Evolutionary conservation across 495 filamentous ascomycete genomes (phyloP).

Genomic region (Penicillium flavigenum): DNA sequence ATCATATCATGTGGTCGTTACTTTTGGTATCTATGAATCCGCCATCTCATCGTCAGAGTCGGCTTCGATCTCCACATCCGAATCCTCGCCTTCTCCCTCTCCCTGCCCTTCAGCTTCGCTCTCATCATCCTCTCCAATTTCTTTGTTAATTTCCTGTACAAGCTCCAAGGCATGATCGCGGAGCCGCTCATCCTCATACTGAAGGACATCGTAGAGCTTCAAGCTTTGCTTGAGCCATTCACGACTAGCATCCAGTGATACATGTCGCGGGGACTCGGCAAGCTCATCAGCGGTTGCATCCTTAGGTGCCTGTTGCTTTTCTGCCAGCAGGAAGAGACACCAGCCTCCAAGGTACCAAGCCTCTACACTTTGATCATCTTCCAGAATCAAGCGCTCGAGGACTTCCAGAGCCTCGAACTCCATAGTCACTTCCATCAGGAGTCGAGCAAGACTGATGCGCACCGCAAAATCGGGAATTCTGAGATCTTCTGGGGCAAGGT

Average conservation of each 20-base stretch:
- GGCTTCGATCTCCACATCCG: conserved; percentile 40
- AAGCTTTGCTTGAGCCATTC: conserved; percentile 55
- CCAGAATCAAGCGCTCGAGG: conserved; percentile 74
- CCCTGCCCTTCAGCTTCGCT: conserved; percentile 49
- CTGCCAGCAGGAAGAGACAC: conserved; percentile 75
- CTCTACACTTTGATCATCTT: conserved; percentile 92
- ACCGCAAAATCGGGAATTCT: conserved; percentile 79
- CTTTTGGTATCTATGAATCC: conserved; percentile 37
- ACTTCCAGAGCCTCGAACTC: conserved; percentile 81
- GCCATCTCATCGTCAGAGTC: conserved; percentile 53
- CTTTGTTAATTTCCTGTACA: conserved; percentile 55
- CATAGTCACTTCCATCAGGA: conserved; percentile 88
- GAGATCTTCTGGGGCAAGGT: conserved; percentile 61
- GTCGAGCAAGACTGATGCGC: conserved; percentile 74
- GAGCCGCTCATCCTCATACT: conserved; percentile 56
- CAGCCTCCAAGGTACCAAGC: conserved; percentile 97
- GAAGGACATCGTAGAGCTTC: conserved; percentile 43
- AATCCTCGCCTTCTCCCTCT: conserved; percentile 45
- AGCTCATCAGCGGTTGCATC: conserved; percentile 29
- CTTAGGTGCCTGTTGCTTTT: conserved; percentile 56
- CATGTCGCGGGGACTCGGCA: conserved; percentile 37
- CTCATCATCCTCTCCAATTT: conserved; percentile 54
- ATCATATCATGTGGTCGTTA: conserved; percentile 20
- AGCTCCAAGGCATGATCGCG: conserved; percentile 55
- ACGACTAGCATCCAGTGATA: conserved; percentile 46